Percentiles rank a stretch among this genome's conserved stretches.
These are phyloP conservation scores for Byssochlamys sp. DNA, from an alignment of 2,329 filamentous ascomycete genomes.

Conservation along the genomic window DNA sequence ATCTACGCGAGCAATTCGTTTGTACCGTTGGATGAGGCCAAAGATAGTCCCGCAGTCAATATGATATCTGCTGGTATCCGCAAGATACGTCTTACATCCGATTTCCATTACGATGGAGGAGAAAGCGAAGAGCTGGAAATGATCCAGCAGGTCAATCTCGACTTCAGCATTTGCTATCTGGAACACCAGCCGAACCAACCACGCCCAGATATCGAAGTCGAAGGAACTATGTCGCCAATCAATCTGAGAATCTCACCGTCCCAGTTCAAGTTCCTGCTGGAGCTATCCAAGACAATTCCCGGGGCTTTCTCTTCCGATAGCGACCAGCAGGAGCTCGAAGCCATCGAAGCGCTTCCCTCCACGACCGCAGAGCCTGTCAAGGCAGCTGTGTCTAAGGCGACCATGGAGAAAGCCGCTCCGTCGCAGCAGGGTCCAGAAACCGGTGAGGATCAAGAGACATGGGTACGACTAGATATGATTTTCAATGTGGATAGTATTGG, in stretches of 20 bases:
- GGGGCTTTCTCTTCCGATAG: conserved; percentile 70
- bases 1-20: conserved; percentile 96
- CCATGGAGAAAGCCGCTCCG: conserved; percentile 40
- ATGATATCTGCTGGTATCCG: conserved; percentile 83
- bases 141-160: conserved; percentile 91
- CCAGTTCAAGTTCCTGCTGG: conserved; percentile 80
- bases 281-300: conserved; percentile 78
- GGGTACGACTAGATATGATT: conserved; percentile 86
- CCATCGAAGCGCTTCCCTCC: conserved; percentile 60
- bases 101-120: conserved; percentile 68
- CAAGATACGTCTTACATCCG: conserved; percentile 81
- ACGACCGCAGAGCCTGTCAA: conserved; percentile 43
- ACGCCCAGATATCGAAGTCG: conserved; percentile 81
- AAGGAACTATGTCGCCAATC: conserved; percentile 84
- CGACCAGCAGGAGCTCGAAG: conserved; percentile 62
- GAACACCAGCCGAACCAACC: conserved; percentile 70
- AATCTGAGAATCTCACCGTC: conserved; percentile 83
- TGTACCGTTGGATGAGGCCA: conserved; percentile 67
- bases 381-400: conserved; percentile 40
- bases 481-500: conserved; percentile 84
- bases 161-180: conserved; percentile 82
- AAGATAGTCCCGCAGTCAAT: conserved; percentile 67
- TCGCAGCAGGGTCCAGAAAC: conserved; percentile 61
- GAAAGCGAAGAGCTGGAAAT: conserved; percentile 80
- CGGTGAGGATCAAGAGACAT: conserved; percentile 57